phyloP scores from a whole-genome alignment of 768 basidiomycete genomes.

The Sarcodon sp. region DNA sequence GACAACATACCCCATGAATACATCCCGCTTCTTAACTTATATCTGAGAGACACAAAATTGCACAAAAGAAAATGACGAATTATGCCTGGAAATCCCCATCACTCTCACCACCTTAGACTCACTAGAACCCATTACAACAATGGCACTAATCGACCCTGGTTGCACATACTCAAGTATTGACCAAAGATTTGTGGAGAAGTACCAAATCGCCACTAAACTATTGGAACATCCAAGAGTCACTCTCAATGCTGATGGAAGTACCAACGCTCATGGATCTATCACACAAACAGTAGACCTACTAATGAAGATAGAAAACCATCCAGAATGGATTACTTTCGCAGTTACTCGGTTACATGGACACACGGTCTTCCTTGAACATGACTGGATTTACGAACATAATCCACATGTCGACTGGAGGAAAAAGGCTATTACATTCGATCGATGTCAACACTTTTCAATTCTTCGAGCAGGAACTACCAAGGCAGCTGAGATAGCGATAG shows the following conservation, averaged over 20 bases:
- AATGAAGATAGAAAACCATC: constrained; percentile 3
- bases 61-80: no score
- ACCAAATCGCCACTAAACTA: no score
- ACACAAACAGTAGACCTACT: constrained; percentile 2
- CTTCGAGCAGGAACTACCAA: neutral
- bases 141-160: no score
- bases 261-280: constrained; percentile 4
- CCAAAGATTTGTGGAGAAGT: no score
- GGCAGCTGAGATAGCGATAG: constrained; percentile 5
- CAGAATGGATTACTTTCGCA: constrained; percentile 2
- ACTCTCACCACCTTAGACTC: no score
- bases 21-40: no score
- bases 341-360: constrained; percentile 5
- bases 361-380: constrained; percentile 7
- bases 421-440: constrained; percentile 2
- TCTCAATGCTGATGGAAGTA: constrained; percentile 7
- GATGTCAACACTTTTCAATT: constrained; percentile 1
- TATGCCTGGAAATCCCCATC: no score
- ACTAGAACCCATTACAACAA: no score
- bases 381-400: constrained; percentile 10
- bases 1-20: no score
- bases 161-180: no score
- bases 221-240: no score
- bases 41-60: no score
- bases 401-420: constrained; percentile 8